Evolutionary conservation across 768 basidiomycete species (phyloP).

Genomic region (Termitomyces sp.): DNA sequence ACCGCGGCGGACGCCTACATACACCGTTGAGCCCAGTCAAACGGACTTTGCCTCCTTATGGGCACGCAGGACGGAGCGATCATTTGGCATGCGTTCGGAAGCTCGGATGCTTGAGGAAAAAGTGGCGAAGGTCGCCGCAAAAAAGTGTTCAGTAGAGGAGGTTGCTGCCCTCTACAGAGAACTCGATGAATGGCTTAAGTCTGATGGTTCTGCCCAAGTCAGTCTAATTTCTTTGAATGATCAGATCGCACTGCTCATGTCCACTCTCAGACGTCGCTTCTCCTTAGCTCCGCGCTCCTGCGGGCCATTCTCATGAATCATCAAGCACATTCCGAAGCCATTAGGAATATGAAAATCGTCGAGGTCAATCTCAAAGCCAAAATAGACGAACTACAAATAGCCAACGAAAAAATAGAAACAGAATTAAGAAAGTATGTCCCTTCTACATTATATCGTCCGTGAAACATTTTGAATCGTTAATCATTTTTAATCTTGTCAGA

Average conservation of each 20-base stretch:
- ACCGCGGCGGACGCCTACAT: conserved; percentile 45
- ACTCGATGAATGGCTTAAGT: conserved; percentile 67
- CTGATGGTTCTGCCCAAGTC: conserved; percentile 63
- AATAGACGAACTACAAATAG: conserved; percentile 58
- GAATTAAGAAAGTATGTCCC: conserved; percentile 66
- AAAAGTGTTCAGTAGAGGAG: conserved; percentile 87
- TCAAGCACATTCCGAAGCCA: conserved; percentile 72
- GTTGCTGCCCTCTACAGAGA: conserved; percentile 73
- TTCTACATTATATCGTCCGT: conserved; percentile 8
- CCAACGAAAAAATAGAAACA: conserved; percentile 54
- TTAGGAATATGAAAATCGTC: conserved; percentile 55
- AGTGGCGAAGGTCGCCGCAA: conserved; percentile 71
- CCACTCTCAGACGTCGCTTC: conserved; percentile 41
- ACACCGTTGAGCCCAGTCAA: conserved; percentile 40
- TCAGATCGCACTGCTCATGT: neutral
- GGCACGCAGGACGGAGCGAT: conserved; percentile 40
- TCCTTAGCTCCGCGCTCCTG: conserved; percentile 72
- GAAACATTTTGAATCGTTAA: conserved; percentile 14
- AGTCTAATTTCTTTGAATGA: conserved; percentile 20
- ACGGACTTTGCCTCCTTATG: conserved; percentile 32
- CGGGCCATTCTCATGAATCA: conserved; percentile 83
- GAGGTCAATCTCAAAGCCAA: conserved; percentile 60
- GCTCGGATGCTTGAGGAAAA: conserved; percentile 71
- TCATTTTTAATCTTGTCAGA: conserved; percentile 30
- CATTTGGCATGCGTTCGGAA: conserved; percentile 41